phyloP scores from a whole-genome alignment of 2,329 filamentous ascomycete species.

The Trichoderma koningiopsis region DNA sequence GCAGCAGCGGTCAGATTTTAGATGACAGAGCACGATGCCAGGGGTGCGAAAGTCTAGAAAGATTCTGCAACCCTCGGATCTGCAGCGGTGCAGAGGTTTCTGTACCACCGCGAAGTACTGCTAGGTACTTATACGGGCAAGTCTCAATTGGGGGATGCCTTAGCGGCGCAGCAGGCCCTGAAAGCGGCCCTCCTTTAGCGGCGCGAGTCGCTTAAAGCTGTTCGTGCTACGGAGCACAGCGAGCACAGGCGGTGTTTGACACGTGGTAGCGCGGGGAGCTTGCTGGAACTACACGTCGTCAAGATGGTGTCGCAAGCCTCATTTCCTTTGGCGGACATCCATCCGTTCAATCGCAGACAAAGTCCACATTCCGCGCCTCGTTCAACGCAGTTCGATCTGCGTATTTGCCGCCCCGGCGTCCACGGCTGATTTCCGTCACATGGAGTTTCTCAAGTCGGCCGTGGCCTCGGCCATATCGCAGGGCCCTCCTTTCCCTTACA shows the following conservation, averaged over 20 bases:
- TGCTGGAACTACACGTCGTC: constrained; percentile 4
- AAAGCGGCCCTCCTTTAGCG: constrained; percentile 16
- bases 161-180: constrained; percentile 18
- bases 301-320: background rate
- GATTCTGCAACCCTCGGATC: background rate
- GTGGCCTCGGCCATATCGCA: constrained; percentile 96
- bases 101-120: background rate
- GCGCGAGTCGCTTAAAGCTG: constrained; percentile 11
- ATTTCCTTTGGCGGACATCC: background rate
- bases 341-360: background rate
- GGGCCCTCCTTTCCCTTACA: constrained; percentile 89
- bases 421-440: constrained; percentile 41
- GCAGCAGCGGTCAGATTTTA: background rate
- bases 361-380: background rate
- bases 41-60: background rate
- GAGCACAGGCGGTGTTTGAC: constrained; percentile 9
- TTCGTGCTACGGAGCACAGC: constrained; percentile 8
- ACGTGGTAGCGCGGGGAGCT: constrained; percentile 24
- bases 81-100: background rate
- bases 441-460: constrained; percentile 98
- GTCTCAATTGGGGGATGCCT: background rate
- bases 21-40: background rate
- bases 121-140: background rate
- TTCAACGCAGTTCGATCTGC: background rate
- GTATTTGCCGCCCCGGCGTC: background rate